Conservation (phyloP, 768 basidiomycete genomes). For the Pisolithus microcarpus region DNA sequence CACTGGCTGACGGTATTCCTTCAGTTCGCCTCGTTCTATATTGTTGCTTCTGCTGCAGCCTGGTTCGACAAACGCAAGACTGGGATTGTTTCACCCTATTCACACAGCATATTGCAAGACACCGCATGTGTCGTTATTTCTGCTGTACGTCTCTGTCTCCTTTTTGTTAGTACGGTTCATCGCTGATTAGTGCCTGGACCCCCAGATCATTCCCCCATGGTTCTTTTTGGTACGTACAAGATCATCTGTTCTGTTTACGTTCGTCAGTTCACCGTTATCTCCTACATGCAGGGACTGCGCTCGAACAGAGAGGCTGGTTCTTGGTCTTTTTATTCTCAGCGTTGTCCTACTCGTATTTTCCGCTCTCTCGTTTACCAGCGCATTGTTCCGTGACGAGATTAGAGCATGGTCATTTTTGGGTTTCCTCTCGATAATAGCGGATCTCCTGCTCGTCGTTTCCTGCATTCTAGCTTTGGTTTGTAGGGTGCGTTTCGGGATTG, state of each 20-base stretch:
- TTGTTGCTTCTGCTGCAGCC: slow-evolving; percentile 36
- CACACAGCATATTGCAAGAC: slow-evolving; percentile 32
- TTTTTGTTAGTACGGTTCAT: too few species aligned
- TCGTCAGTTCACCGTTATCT: neutral
- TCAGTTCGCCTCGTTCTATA: slow-evolving; percentile 45
- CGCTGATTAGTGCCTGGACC: neutral
- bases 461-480: slow-evolving; percentile 40
- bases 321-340: slow-evolving; percentile 33
- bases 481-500: slow-evolving; percentile 48
- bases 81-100: slow-evolving; percentile 28
- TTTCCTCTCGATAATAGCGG: slow-evolving; percentile 35
- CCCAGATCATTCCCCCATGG: slow-evolving; percentile 43
- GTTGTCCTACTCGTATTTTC: slow-evolving; percentile 33
- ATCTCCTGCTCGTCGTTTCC: slow-evolving; percentile 35
- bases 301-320: slow-evolving; percentile 38
- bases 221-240: slow-evolving; percentile 31
- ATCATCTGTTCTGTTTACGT: neutral
- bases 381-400: slow-evolving; percentile 31
- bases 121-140: slow-evolving; percentile 34
- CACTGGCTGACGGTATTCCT: slow-evolving; percentile 42
- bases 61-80: slow-evolving; percentile 45
- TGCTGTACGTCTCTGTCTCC: slow-evolving; percentile 28
- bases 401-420: slow-evolving; percentile 37
- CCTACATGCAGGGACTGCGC: slow-evolving; percentile 41
- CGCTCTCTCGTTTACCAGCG: slow-evolving; percentile 37